Evolutionary conservation across 495 filamentous ascomycete genomes (phyloP).

Genomic region (Podospora fimiseda): DNA sequence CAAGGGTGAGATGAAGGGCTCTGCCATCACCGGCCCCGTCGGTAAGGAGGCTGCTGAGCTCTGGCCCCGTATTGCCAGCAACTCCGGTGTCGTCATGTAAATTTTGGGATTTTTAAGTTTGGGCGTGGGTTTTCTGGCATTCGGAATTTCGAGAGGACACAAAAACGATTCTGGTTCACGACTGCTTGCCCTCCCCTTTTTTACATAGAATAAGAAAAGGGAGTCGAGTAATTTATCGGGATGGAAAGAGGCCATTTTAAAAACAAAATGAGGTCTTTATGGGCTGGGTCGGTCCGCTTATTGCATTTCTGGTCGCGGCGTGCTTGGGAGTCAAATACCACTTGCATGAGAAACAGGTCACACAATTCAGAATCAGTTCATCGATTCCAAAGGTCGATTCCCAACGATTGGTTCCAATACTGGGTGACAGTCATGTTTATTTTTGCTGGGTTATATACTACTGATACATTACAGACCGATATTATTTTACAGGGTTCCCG

Average conservation of each 20-base stretch:
- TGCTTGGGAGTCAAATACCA: slow-evolving; percentile 35
- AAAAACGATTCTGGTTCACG: slow-evolving; percentile 25
- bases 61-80: slow-evolving; percentile 99
- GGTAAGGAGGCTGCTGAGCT: slow-evolving; percentile 99
- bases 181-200: slow-evolving; percentile 14
- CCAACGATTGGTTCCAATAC: not conserved
- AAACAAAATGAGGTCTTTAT: slow-evolving; percentile 24
- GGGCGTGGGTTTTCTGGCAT: slow-evolving; percentile 15
- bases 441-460: not conserved
- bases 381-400: slow-evolving; percentile 19
- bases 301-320: slow-evolving; percentile 35
- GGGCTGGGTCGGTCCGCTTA: too few relatives aligned
- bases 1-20: slow-evolving; percentile 99
- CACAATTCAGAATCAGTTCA: slow-evolving; percentile 35
- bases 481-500: too few relatives aligned
- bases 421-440: too few relatives aligned
- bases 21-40: slow-evolving; percentile 96
- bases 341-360: slow-evolving; percentile 31
- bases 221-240: slow-evolving; percentile 16
- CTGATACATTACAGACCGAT: not conserved
- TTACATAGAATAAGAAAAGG: too few relatives aligned
- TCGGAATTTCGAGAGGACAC: slow-evolving; percentile 22
- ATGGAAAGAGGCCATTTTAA: slow-evolving; percentile 9
- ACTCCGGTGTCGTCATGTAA: slow-evolving; percentile 99
- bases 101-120: slow-evolving; percentile 20